These are phyloP conservation scores for Colletotrichum lupini DNA, from an alignment of 2,329 filamentous ascomycete species.

Conservation along the genomic window DNA sequence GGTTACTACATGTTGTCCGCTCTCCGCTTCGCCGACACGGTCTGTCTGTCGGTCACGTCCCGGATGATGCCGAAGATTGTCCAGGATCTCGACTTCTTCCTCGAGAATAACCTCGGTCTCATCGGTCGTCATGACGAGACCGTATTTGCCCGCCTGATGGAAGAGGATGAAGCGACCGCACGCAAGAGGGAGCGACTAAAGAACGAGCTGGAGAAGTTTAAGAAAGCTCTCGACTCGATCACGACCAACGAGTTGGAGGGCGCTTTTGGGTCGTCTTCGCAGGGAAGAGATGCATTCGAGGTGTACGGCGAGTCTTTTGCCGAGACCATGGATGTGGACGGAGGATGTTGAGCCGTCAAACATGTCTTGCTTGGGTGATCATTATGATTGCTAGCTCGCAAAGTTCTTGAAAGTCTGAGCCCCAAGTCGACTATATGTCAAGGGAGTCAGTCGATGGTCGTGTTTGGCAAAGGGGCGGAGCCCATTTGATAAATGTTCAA, in stretches of 20 bases:
- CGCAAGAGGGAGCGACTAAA: conserved; percentile 53
- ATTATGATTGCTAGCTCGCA: neutral
- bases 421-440: neutral
- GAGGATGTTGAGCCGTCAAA: neutral
- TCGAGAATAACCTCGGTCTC: conserved; percentile 58
- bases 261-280: conserved; percentile 27
- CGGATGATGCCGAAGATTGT: conserved; percentile 60
- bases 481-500: neutral
- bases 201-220: conserved; percentile 57
- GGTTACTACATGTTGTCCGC: conserved; percentile 78
- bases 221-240: conserved; percentile 59
- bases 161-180: conserved; percentile 58
- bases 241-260: conserved; percentile 56
- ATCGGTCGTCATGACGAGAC: conserved; percentile 41
- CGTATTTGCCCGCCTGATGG: conserved; percentile 58
- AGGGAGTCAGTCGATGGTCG: neutral
- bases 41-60: conserved; percentile 59
- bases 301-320: conserved; percentile 18
- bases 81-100: conserved; percentile 50
- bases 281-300: neutral
- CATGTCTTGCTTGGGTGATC: neutral
- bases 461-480: neutral
- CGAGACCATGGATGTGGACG: conserved; percentile 28
- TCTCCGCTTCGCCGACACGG: conserved; percentile 70
- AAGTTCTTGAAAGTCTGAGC: neutral